These are phyloP conservation scores for Panicum miliaceum DNA, from an alignment of 176 grass and related monocot genomes.

Conservation along the genomic window DNA sequence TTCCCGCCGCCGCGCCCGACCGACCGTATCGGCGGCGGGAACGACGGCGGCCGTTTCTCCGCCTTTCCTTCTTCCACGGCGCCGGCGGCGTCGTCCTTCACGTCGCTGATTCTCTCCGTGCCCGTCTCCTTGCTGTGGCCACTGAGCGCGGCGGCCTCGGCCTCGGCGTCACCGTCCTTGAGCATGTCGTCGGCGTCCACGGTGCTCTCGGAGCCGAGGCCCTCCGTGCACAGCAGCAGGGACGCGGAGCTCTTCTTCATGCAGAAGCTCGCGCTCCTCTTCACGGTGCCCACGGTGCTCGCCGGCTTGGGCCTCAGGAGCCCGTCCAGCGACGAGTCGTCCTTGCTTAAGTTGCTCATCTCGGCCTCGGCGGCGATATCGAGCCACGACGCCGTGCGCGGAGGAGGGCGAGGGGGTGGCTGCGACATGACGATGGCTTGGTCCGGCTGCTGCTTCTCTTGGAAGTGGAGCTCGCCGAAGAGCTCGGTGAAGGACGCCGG, in stretches of 20 bases:
- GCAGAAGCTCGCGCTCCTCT: slow-evolving; percentile 64
- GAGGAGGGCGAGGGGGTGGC: not conserved
- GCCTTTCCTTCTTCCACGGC: not conserved
- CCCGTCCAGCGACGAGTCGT: slow-evolving; percentile 53
- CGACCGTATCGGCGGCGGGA: slow-evolving; percentile 77
- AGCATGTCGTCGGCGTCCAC: slow-evolving; percentile 70
- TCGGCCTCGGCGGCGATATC: slow-evolving; percentile 34
- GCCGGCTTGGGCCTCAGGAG: slow-evolving; percentile 46
- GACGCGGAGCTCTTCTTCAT: slow-evolving; percentile 57
- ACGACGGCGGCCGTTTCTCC: slow-evolving; percentile 19
- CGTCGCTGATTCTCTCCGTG: not conserved
- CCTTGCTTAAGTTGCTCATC: slow-evolving; percentile 46
- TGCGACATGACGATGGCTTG: not conserved
- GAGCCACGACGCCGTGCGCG: slow-evolving; percentile 25
- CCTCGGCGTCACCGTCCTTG: slow-evolving; percentile 47
- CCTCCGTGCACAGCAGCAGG: slow-evolving; percentile 77
- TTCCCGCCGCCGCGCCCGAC: slow-evolving; percentile 64
- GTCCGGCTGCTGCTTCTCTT: slow-evolving; percentile 51
- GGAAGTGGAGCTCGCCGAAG: slow-evolving; percentile 94
- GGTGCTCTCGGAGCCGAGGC: slow-evolving; percentile 82
- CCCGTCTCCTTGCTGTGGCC: not conserved
- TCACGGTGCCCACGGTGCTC: not conserved
- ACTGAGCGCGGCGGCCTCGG: not conserved
- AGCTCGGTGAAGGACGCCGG: slow-evolving; percentile 81
- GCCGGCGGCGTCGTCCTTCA: not conserved